phyloP scores from a whole-genome alignment of 805 yeast genomes.

The Clavispora asparagi region DNA sequence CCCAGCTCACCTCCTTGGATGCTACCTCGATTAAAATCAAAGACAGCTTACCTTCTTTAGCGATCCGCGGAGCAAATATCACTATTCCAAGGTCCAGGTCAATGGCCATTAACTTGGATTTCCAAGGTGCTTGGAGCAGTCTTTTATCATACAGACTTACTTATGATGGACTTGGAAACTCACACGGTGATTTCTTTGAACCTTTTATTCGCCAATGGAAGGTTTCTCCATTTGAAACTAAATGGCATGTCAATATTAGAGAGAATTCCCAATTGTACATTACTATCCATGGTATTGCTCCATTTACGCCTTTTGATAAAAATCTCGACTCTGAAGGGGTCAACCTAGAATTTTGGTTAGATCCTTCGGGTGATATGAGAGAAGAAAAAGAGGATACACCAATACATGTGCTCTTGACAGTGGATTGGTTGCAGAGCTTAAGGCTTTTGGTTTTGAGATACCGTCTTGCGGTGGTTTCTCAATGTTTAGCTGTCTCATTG shows the following conservation, averaged over 20 bases:
- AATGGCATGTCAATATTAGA: conserved; percentile 63
- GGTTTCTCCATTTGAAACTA: conserved; percentile 63
- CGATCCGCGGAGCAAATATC: conserved; percentile 34
- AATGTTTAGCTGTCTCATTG: conserved; percentile 59
- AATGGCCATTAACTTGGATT: conserved; percentile 42
- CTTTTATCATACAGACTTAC: conserved; percentile 47
- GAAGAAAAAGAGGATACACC: conserved; percentile 12
- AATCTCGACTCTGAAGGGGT: conserved; percentile 13
- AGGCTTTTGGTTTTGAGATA: conserved; percentile 70
- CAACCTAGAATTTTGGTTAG: conserved; percentile 42
- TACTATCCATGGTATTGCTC: conserved; percentile 63
- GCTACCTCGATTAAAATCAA: not conserved
- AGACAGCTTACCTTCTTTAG: conserved; percentile 29
- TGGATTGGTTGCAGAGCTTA: conserved; percentile 58
- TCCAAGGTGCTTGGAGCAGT: conserved; percentile 59
- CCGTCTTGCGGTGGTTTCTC: conserved; percentile 66
- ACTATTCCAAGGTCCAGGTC: conserved; percentile 41
- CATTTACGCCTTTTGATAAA: conserved; percentile 53
- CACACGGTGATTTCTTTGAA: conserved; percentile 28
- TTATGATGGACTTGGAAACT: conserved; percentile 11
- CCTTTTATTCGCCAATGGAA: conserved; percentile 69
- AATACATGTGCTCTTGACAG: conserved; percentile 35
- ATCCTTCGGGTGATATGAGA: conserved; percentile 22
- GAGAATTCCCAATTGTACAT: conserved; percentile 22
- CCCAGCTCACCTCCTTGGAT: not conserved